A percentile compares a stretch with the other conserved stretches of the same genome.
phyloP scores from a whole-genome alignment of 2,329 filamentous ascomycete genomes.

The Cordyceps sp. region DNA sequence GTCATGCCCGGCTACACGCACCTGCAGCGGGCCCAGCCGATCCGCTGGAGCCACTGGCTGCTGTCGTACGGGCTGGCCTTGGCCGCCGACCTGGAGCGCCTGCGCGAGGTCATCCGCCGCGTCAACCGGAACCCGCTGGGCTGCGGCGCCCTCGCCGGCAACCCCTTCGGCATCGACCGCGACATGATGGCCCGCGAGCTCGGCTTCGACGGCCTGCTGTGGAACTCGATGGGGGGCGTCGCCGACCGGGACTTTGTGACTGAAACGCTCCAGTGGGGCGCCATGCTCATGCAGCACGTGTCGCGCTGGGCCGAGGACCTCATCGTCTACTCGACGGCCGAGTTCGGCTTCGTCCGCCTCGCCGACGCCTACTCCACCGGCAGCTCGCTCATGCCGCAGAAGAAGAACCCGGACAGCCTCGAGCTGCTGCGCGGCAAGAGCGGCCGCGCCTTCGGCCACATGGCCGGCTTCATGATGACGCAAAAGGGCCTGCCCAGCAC shows the following conservation, averaged over 20 bases:
- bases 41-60: constrained; percentile 72
- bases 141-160: constrained; percentile 63
- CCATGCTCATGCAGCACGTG: constrained; percentile 64
- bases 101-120: constrained; percentile 55
- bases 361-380: constrained; percentile 71
- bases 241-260: constrained; percentile 69
- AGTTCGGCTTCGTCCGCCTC: constrained; percentile 61
- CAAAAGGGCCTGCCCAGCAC: constrained; percentile 57
- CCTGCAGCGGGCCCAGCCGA: constrained; percentile 63
- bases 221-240: constrained; percentile 63
- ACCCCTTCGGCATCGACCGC: constrained; percentile 55
- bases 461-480: constrained; percentile 61
- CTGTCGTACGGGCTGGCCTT: constrained; percentile 60
- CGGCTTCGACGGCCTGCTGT: constrained; percentile 58
- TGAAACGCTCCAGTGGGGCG: constrained; percentile 67
- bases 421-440: constrained; percentile 57
- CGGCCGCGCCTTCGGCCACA: constrained; percentile 63
- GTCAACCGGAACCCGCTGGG: constrained; percentile 60
- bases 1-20: constrained; percentile 86
- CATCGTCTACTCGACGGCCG: constrained; percentile 63
- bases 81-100: constrained; percentile 55
- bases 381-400: constrained; percentile 59
- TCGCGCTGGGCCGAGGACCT: constrained; percentile 72
- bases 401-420: constrained; percentile 52
- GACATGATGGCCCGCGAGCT: constrained; percentile 33